These are phyloP conservation scores for Penicillium sp. DNA, from an alignment of 2,329 filamentous ascomycete species.

Conservation along the genomic window DNA sequence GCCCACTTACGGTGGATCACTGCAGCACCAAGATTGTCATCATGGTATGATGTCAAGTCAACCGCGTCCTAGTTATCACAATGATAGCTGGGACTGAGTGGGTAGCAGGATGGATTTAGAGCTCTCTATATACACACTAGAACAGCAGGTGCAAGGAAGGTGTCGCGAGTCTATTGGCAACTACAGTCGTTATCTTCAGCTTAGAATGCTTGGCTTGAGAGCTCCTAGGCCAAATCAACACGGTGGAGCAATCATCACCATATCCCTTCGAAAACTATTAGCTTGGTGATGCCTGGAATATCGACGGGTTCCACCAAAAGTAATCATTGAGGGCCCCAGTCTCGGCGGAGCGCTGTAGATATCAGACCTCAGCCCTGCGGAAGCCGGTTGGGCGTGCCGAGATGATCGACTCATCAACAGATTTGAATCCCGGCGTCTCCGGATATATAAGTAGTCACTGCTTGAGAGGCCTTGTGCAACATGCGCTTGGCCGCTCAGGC, in stretches of 20 bases:
- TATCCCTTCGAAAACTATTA: constrained; percentile 8
- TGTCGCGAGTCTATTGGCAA: constrained; percentile 10
- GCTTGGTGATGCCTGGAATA: neutral
- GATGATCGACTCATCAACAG: constrained; percentile 2
- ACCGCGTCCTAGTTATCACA: neutral
- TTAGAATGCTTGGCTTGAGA: constrained; percentile 21
- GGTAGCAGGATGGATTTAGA: constrained; percentile 1
- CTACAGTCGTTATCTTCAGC: constrained; percentile 14
- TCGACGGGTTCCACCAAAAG: neutral
- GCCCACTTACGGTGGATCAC: constrained; percentile 4
- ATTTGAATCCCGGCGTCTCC: constrained; percentile 16
- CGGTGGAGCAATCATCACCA: constrained; percentile 14
- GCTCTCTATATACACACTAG: constrained; percentile 11
- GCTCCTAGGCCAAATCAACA: constrained; percentile 12
- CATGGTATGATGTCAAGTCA: neutral
- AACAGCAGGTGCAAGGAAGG: constrained; percentile 9
- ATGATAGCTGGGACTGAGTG: neutral
- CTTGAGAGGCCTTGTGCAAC: constrained; percentile 15
- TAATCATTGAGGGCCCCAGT: neutral
- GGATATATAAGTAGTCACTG: constrained; percentile 4
- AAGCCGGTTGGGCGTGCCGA: constrained; percentile 1
- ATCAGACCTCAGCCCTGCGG: constrained; percentile 4
- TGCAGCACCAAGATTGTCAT: neutral
- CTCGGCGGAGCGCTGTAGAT: constrained; percentile 1
- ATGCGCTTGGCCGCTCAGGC: constrained; percentile 16